Evolutionary conservation across 345 rosid species (phyloP), one percentile per base, ranked within the genome.

Genomic region (Murraya koenigii): DNA sequence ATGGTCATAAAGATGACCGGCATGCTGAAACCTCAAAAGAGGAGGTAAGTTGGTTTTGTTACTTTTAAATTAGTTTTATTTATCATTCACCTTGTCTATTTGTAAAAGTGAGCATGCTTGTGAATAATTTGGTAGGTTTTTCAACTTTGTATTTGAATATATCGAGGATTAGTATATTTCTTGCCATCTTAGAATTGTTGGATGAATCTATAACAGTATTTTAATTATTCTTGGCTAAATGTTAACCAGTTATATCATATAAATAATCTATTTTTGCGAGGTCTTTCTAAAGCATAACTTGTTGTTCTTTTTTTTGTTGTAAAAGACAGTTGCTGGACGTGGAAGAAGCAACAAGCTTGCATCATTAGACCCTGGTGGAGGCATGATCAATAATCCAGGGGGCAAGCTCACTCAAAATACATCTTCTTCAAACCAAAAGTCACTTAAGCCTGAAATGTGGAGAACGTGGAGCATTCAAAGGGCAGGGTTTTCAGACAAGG

Each of bases 401-500:
- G 71, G 33, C 47, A 72, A 69, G 61, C 56, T 75, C 66, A 80
- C 74, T 82, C 82, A 80, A 63, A 49, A 75, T 41, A 76, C 78
- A 25, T 56, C 87, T 73, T 70, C 71, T 26, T 78, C 84, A 44
- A 76, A 87, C 32, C 77, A 74, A 75, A 79, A 78, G 75, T 82
- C 88, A 30, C 69, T 72, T 77, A 80, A 84, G 78, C 86, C 88
- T 30, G 90, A 84, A 68, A 77, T 77, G 30, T 92, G 98, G 98
- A 93, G 93, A 77, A 83, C 86, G 22, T 89, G 97, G 98, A 91
- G 91, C 88, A 81, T 82, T 83, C 85, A 82, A 73, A 87, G 95
- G 82, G 88, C 95, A 61, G 95, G 88, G 38, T 81, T 82, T 84
- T 68, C 84, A 25, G 86, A 81, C 77, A 76, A 63, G 81, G 87